Evolutionary conservation across 75 land plant species (phyloP), one percentile per base, ranked within the genome.

Genomic region (Pinus albicaulis): DNA sequence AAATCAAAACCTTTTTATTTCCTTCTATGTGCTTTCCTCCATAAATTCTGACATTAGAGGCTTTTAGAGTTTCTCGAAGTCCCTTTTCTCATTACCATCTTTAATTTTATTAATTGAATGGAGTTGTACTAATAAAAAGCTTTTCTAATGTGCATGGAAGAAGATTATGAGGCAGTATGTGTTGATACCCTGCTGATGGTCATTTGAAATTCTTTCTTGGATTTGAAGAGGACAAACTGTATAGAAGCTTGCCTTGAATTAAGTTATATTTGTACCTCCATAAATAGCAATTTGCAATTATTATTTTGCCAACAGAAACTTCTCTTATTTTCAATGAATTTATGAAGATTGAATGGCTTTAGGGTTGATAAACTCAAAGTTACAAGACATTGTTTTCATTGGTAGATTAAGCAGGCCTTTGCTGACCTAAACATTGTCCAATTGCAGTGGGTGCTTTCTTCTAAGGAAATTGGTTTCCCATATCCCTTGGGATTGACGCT

Each of bases 361-460:
- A 68, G 14, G 7, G 53, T 12, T 41, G n/a, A 38, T 22, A 68
- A 68, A 41, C 25, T 11, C 13, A 10, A 48, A 48, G 10, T 48
- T 10, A 10, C 53, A 48, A 48, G 53, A 48, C 19, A 25, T 57
- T 17, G 38, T 55, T 73, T 73, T 20, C 16, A 26, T 59, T 55
- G 60, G 75, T 65, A 73, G 75, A 28, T 52, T 73, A 73, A 57
- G 24, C 48, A 41, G 71, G 14, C 3, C 11, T 68, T 38, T 68
- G 41, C n/a, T 68, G 24, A 68, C 24, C 41, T 68, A 16, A 20
- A 68, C 41, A n/a, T 53, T 15, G 36, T 36, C 44, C 20, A 71
- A 38, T 70, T 86, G 85, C 89, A 97, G 99, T 97, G 98, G 98
- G 95, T 97, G 60, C 83, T 97, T 59, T 97, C 99, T 24, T 88